Percentiles rank a stretch among this genome's conserved stretches.
Evolutionary conservation across 140 eudicot genomes (phyloP).

Genomic region (Flaveria floridana): DNA sequence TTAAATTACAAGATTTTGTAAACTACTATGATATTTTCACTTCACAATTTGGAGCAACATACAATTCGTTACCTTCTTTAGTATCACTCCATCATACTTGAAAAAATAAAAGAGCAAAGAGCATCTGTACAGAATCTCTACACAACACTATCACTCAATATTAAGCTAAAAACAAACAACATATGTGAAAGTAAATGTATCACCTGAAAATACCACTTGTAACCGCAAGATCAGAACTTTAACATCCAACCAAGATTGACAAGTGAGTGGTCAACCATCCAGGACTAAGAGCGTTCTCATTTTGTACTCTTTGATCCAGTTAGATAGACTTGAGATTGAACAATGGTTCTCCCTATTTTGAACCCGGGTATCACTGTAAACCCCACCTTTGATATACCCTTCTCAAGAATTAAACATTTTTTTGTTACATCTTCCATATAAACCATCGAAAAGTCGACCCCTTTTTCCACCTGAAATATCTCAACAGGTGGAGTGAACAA

Average conservation of each 20-base stretch:
- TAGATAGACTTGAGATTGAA: slow-evolving; percentile 88
- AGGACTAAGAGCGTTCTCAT: slow-evolving; percentile 13
- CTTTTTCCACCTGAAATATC: slow-evolving; percentile 85
- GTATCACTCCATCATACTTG: slow-evolving; percentile 30
- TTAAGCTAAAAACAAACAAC: slow-evolving; percentile 30
- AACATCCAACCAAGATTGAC: slow-evolving; percentile 30
- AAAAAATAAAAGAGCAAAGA: slow-evolving; percentile 28
- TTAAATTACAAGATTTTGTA: neutral
- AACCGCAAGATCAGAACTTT: slow-evolving; percentile 34
- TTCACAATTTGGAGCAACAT: slow-evolving; percentile 41
- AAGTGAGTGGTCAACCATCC: slow-evolving; percentile 22
- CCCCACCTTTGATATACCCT: slow-evolving; percentile 62
- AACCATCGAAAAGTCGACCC: slow-evolving; percentile 79
- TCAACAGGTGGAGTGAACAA: slow-evolving; percentile 68
- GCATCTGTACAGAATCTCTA: slow-evolving; percentile 47
- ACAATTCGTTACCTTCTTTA: slow-evolving; percentile 46
- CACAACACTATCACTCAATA: slow-evolving; percentile 37
- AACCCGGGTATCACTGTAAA: slow-evolving; percentile 92
- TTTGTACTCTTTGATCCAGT: slow-evolving; percentile 46
- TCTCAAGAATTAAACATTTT: slow-evolving; percentile 41
- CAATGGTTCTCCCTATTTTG: slow-evolving; percentile 63
- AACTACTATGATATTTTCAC: slow-evolving; percentile 37
- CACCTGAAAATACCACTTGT: slow-evolving; percentile 22
- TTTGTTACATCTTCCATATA: slow-evolving; percentile 87
- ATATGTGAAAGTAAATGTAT: slow-evolving; percentile 33